A percentile compares a stretch with the other conserved stretches of the same genome.
phyloP scores from a whole-genome alignment of 495 filamentous ascomycete genomes.

The Penicillium argentinense region DNA sequence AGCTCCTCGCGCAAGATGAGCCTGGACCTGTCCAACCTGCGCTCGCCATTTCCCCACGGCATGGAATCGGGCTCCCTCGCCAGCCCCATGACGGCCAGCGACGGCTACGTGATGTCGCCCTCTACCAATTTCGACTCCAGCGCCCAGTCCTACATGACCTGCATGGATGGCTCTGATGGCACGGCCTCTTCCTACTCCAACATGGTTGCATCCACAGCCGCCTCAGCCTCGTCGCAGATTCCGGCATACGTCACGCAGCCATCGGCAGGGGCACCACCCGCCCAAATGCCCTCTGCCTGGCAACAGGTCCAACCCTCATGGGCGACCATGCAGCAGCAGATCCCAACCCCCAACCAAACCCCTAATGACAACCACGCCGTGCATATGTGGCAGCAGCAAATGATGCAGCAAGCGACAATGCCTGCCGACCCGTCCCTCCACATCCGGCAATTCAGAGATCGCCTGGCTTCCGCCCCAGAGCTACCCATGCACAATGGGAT shows the following conservation, averaged over 20 bases:
- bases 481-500: constrained; percentile 24
- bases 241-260: constrained; percentile 30
- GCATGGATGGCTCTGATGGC: constrained; percentile 14
- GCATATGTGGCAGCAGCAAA: constrained; percentile 34
- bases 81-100: constrained; percentile 25
- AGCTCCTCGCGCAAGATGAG: constrained; percentile 38
- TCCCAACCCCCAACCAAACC: constrained; percentile 21
- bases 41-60: constrained; percentile 30
- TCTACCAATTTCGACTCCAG: constrained; percentile 23
- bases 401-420: constrained; percentile 29
- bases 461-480: constrained; percentile 40
- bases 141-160: constrained; percentile 28
- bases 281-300: constrained; percentile 15
- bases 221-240: constrained; percentile 20
- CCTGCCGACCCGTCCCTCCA: constrained; percentile 21
- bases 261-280: constrained; percentile 3
- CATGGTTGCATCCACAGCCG: constrained; percentile 14
- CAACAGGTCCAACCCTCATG: constrained; percentile 20
- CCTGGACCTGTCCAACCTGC: constrained; percentile 38
- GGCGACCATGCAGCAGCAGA: constrained; percentile 28
- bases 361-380: constrained; percentile 25
- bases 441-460: constrained; percentile 40
- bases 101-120: constrained; percentile 35
- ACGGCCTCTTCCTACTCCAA: constrained; percentile 7
- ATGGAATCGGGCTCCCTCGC: constrained; percentile 26